phyloP scores from a whole-genome alignment of 2,329 filamentous ascomycete species.

The Colletotrichum karsti region DNA sequence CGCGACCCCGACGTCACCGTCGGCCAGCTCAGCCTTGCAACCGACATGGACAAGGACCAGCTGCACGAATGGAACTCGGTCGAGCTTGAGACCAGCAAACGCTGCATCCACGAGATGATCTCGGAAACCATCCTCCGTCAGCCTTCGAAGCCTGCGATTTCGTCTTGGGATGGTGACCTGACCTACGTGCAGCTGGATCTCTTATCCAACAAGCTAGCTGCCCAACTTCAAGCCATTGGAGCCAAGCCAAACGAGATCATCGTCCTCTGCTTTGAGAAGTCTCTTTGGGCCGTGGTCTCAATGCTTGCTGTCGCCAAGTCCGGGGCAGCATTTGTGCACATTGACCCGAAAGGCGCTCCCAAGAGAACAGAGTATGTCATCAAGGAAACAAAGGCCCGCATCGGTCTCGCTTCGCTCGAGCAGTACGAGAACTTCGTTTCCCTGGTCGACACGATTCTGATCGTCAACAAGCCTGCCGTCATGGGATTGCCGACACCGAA shows the following conservation, averaged over 20 bases:
- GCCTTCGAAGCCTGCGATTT: slow-evolving; percentile 16
- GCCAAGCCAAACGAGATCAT: slow-evolving; percentile 32
- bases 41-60: not conserved
- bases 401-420: not conserved
- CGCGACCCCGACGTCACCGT: not conserved
- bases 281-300: slow-evolving; percentile 34
- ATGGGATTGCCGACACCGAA: not conserved
- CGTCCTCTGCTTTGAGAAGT: slow-evolving; percentile 39
- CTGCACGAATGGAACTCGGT: not conserved
- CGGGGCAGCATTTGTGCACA: slow-evolving; percentile 40
- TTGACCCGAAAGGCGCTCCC: slow-evolving; percentile 32
- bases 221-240: slow-evolving; percentile 22
- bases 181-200: slow-evolving; percentile 32
- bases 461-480: not conserved
- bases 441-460: not conserved
- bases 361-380: slow-evolving; percentile 15
- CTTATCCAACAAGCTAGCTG: slow-evolving; percentile 29
- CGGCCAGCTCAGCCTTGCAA: not conserved
- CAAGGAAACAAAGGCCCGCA: not conserved
- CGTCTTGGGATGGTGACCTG: slow-evolving; percentile 33
- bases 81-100: slow-evolving; percentile 3
- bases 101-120: slow-evolving; percentile 19
- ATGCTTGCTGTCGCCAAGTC: slow-evolving; percentile 41
- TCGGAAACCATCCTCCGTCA: not conserved
- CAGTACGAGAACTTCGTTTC: not conserved